Conservation (phyloP, 2,329 filamentous ascomycete genomes). For the Scleromitrula shiraiana region DNA sequence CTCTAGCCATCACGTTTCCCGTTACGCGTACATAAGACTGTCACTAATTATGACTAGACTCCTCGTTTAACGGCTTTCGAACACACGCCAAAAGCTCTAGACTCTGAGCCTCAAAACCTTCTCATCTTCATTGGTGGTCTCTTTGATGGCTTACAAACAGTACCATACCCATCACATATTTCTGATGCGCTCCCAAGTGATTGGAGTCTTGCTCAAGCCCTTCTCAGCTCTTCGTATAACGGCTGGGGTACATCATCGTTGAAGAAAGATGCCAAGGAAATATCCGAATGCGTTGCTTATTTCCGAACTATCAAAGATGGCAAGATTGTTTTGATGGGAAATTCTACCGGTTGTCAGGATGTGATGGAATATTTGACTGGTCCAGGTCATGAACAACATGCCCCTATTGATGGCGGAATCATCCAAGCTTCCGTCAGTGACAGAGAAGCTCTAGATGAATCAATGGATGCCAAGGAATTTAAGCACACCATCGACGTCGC, state of each 20-base stretch:
- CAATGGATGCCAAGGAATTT: slow-evolving; percentile 33
- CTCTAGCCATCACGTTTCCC: no score
- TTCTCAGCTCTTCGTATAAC: slow-evolving; percentile 35
- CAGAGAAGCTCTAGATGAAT: slow-evolving; percentile 42
- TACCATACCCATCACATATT: slow-evolving; percentile 39
- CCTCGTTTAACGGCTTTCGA: slow-evolving; percentile 29
- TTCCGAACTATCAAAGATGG: slow-evolving; percentile 36
- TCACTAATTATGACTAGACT: slow-evolving; percentile 16
- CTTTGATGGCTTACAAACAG: slow-evolving; percentile 42
- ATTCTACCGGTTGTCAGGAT: slow-evolving; percentile 63
- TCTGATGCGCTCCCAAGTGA: slow-evolving; percentile 23
- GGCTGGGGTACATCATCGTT: slow-evolving; percentile 38
- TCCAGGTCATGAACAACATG: slow-evolving; percentile 29
- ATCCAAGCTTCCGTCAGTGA: slow-evolving; percentile 59
- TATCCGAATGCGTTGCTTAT: slow-evolving; percentile 41
- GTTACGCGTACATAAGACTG: not conserved
- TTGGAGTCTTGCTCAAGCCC: slow-evolving; percentile 41
- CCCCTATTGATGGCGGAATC: slow-evolving; percentile 51
- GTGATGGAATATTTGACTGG: slow-evolving; percentile 52
- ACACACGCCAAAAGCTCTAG: slow-evolving; percentile 18
- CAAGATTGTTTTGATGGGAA: slow-evolving; percentile 60
- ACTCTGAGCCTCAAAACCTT: slow-evolving; percentile 32
- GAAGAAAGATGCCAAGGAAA: slow-evolving; percentile 39
- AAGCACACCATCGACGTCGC: slow-evolving; percentile 32
- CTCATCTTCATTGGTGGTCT: slow-evolving; percentile 48